Evolutionary conservation across 805 yeast species (phyloP).

Genomic region (Tetrapisispora pingtungensis): DNA sequence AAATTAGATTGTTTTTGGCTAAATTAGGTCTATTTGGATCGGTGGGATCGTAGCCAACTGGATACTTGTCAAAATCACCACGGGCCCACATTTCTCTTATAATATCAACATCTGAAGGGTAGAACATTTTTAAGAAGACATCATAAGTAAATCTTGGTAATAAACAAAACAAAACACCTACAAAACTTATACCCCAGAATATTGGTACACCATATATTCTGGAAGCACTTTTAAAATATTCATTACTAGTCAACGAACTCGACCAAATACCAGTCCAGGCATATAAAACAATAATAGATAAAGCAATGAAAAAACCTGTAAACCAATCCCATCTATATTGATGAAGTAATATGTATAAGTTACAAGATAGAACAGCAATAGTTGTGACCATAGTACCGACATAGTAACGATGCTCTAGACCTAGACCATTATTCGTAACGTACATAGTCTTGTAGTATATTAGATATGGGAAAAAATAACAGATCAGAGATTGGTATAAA

Average conservation of each 20-base stretch:
- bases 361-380: conserved; percentile 59
- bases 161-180: conserved; percentile 54
- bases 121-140: conserved; percentile 38
- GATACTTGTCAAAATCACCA: conserved; percentile 61
- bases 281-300: conserved; percentile 52
- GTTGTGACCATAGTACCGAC: conserved; percentile 61
- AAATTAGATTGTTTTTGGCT: neutral
- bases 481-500: conserved; percentile 61
- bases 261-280: conserved; percentile 84
- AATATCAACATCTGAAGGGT: conserved; percentile 66
- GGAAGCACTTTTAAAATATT: conserved; percentile 61
- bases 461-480: conserved; percentile 67
- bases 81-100: conserved; percentile 57
- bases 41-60: conserved; percentile 66
- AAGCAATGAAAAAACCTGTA: conserved; percentile 41
- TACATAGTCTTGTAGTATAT: conserved; percentile 36
- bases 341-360: conserved; percentile 53
- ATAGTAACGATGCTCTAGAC: conserved; percentile 62
- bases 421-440: conserved; percentile 44
- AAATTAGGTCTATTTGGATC: conserved; percentile 57
- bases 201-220: conserved; percentile 50
- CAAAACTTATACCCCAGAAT: conserved; percentile 58
- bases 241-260: conserved; percentile 41
- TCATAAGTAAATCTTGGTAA: conserved; percentile 61
- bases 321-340: conserved; percentile 81